Evolutionary conservation across 225 moss, liverwort and hornwort genomes (phyloP), one percentile per base, ranked within the genome.

Genomic region (Takakia lepidozioides): DNA sequence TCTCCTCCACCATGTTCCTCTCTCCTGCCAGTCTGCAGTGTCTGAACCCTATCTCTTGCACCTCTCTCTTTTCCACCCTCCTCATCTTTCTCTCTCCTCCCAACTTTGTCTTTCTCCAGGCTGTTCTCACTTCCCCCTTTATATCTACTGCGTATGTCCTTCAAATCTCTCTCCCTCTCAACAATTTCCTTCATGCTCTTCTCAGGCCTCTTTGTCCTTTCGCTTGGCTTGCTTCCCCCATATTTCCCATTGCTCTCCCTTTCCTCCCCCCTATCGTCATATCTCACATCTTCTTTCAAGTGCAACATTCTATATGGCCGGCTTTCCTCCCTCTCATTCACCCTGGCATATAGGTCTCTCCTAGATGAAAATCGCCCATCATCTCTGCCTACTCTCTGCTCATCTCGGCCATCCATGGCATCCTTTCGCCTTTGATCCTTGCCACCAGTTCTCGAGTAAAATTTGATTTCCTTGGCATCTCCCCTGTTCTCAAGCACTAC

Each of bases 131-230:
- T 66, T 19, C 78, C 76, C 19, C 64, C 62, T 16, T 72, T 70
- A 36, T 64, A 70, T 36, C 72, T 57, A 17, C 80, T 48, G 37
- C 58, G 27, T 38, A 63, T 56, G 59, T 70, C 39, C 62, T 56
- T 57, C 48, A 66, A 24, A 39, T 65, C 59, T 52, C 64, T 67
- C 52, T 82, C 85, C 39, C 58, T 66, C 53, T 87, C 76, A 8
- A 83, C 80, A 38, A 85, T 85, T 26, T 93, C 92, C 43, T 85
- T 83, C 88, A 85, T 85, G 39, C 85, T 88, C 59, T 80, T 85
- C 22, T 93, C 85, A 19, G 72, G 64, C 25, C 82, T 64, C 56
- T 75, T 83, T 22, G 66, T 70, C 55, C 65, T 59, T 40, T 68
- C 76, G 27, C 82, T 85, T 3, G 56, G 60, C 34, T 54, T 70